A percentile compares a stretch with the other conserved stretches of the same genome.
phyloP scores from a whole-genome alignment of 768 basidiomycete species.

The Thelephora ganbajun region DNA sequence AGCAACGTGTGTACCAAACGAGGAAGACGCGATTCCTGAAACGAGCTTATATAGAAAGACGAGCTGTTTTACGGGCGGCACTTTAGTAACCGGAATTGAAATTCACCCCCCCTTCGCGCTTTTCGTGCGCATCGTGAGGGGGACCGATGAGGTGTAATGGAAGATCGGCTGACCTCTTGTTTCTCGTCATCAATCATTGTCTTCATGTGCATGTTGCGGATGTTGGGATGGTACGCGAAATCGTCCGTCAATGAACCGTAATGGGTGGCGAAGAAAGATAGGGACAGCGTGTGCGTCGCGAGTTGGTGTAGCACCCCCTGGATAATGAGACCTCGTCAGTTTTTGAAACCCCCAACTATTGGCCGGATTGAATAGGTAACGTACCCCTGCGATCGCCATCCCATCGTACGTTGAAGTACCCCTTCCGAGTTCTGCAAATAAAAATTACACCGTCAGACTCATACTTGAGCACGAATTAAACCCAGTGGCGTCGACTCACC shows the following conservation, averaged over 20 bases:
- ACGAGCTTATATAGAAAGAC: conserved; percentile 93
- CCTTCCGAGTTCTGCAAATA: conserved; percentile 71
- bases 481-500: conserved; percentile 33
- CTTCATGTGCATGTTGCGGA: conserved; percentile 91
- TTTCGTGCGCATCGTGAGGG: neutral
- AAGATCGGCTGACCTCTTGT: conserved; percentile 46
- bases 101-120: too few species aligned
- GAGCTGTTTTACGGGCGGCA: conserved; percentile 34
- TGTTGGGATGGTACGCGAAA: conserved; percentile 82
- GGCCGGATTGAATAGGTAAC: conserved; percentile 8
- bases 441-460: neutral
- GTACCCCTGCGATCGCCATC: conserved; percentile 92
- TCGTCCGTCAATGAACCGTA: conserved; percentile 94
- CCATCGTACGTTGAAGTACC: conserved; percentile 98
- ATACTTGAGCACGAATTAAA: neutral
- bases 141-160: neutral
- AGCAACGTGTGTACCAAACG: conserved; percentile 91
- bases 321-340: neutral
- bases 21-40: conserved; percentile 73
- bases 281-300: conserved; percentile 80
- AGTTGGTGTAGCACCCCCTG: conserved; percentile 89
- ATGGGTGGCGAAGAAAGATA: conserved; percentile 96
- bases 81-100: neutral
- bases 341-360: neutral
- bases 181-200: conserved; percentile 89